Conservation (phyloP, 495 filamentous ascomycete species). For the Podospora appendiculata region DNA sequence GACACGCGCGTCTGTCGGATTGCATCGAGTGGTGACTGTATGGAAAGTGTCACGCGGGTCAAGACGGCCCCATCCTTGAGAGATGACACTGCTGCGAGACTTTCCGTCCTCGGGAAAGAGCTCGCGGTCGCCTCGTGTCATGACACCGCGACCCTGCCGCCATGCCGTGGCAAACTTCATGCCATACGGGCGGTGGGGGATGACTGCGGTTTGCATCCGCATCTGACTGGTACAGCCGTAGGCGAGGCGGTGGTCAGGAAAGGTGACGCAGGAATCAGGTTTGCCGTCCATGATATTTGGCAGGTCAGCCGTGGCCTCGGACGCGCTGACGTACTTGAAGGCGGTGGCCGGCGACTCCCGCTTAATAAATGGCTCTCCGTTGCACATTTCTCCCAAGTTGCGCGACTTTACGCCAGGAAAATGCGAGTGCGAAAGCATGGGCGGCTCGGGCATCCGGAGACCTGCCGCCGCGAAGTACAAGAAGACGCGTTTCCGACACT, state of each 20-base stretch:
- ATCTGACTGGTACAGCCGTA: slow-evolving; percentile 18
- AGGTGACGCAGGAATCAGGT: slow-evolving; percentile 43
- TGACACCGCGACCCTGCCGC: slow-evolving; percentile 25
- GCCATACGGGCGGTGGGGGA: slow-evolving; percentile 36
- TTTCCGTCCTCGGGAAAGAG: slow-evolving; percentile 17
- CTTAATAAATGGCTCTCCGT: slow-evolving; percentile 49
- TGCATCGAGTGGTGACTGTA: slow-evolving; percentile 46
- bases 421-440: slow-evolving; percentile 55
- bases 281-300: slow-evolving; percentile 50
- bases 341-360: slow-evolving; percentile 44
- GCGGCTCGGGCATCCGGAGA: slow-evolving; percentile 41
- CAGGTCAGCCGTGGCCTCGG: slow-evolving; percentile 47
- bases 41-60: slow-evolving; percentile 41
- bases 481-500: slow-evolving; percentile 57
- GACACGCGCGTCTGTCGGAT: slow-evolving; percentile 37
- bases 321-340: slow-evolving; percentile 44
- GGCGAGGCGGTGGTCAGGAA: slow-evolving; percentile 56
- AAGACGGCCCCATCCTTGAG: slow-evolving; percentile 45
- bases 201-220: slow-evolving; percentile 27
- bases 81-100: slow-evolving; percentile 4
- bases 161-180: slow-evolving; percentile 40
- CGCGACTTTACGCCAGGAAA: slow-evolving; percentile 16
- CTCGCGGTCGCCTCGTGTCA: slow-evolving; percentile 28
- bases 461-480: slow-evolving; percentile 58
- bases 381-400: slow-evolving; percentile 51